Conservation (phyloP, 768 basidiomycete genomes). For the Termitomyces sp. region DNA sequence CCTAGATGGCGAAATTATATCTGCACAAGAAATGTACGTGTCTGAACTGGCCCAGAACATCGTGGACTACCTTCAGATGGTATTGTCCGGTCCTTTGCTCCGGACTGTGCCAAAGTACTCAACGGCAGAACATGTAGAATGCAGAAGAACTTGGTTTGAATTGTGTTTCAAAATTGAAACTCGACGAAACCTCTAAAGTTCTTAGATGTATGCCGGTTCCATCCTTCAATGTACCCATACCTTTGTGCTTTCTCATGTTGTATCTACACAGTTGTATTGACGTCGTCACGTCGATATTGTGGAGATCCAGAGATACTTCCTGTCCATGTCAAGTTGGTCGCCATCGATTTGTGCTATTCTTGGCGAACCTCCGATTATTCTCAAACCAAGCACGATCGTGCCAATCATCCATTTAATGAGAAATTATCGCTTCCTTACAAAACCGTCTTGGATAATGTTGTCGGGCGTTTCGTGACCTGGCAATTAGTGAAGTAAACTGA, state of each 20-base stretch:
- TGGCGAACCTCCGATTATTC: constrained; percentile 26
- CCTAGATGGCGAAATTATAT: constrained; percentile 40
- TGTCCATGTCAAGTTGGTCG: constrained; percentile 38
- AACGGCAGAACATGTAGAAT: constrained; percentile 43
- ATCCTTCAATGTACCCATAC: constrained; percentile 7
- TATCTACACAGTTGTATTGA: constrained; percentile 13
- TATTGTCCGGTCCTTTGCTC: constrained; percentile 20
- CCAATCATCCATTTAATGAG: constrained; percentile 51
- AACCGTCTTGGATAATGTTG: constrained; percentile 47
- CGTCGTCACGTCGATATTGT: constrained; percentile 18
- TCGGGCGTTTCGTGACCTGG: constrained; percentile 51
- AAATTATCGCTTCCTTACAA: constrained; percentile 53
- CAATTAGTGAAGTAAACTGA: constrained; percentile 56
- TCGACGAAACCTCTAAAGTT: constrained; percentile 41
- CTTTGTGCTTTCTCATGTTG: constrained; percentile 6
- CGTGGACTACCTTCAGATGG: constrained; percentile 47
- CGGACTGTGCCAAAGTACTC: not conserved
- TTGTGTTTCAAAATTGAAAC: constrained; percentile 49
- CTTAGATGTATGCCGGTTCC: constrained; percentile 35
- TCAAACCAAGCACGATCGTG: constrained; percentile 7
- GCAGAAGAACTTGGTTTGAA: constrained; percentile 53
- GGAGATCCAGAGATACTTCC: constrained; percentile 19
- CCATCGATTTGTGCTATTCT: constrained; percentile 31
- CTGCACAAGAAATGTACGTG: constrained; percentile 34
- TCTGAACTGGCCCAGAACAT: constrained; percentile 54